A percentile compares a stretch with the other conserved stretches of the same genome.
These are phyloP conservation scores for Rhizophagus prolifer DNA, from an alignment of 192 early-diverging fungal species.

Conservation along the genomic window DNA sequence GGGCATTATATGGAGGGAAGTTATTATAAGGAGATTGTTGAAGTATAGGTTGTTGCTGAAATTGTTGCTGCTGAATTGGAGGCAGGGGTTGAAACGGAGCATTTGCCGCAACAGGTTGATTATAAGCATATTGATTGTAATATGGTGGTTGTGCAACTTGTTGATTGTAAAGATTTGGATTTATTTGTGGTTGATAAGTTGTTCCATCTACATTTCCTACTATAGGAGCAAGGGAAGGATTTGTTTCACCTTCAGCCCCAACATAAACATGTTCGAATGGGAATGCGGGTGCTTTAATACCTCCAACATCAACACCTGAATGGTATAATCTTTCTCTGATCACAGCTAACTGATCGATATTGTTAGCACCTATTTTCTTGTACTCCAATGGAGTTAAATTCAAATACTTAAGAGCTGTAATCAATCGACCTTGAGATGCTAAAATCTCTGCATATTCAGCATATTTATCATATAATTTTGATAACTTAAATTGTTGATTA, in stretches of 20 bases:
- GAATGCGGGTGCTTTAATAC: conserved; percentile 50
- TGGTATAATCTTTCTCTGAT: conserved; percentile 74
- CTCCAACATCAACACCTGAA: conserved; percentile 46
- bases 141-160: conserved; percentile 18
- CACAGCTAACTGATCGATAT: conserved; percentile 55
- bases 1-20: conserved; percentile 27
- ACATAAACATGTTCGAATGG: conserved; percentile 66
- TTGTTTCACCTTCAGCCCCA: conserved; percentile 44
- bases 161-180: neutral
- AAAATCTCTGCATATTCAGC: conserved; percentile 82
- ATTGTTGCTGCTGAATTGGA: conserved; percentile 32
- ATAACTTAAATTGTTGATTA: conserved; percentile 49
- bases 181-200: conserved; percentile 16
- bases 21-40: conserved; percentile 28
- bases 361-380: conserved; percentile 35
- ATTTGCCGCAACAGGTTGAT: conserved; percentile 35
- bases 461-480: conserved; percentile 80
- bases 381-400: conserved; percentile 74
- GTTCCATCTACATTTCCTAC: conserved; percentile 12
- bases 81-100: conserved; percentile 28
- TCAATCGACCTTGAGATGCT: conserved; percentile 73
- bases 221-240: conserved; percentile 29
- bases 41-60: conserved; percentile 11
- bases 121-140: conserved; percentile 35
- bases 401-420: conserved; percentile 75